Evolutionary conservation across 345 rosid species (phyloP).

Genomic region (Camelina laxa): DNA sequence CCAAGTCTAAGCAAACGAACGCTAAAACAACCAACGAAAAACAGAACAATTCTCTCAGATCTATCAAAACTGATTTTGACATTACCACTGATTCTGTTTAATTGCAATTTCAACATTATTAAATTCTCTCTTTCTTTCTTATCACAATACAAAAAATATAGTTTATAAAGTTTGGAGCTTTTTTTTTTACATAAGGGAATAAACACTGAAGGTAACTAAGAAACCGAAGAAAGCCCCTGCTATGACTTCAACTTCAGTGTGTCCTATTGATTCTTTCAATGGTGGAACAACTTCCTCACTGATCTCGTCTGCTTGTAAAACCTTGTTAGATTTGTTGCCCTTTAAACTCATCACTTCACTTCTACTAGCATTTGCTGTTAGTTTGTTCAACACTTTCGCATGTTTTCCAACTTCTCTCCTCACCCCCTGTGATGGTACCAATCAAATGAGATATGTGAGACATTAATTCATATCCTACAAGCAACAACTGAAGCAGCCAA

Average conservation of each 20-base stretch:
- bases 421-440: constrained; percentile 61
- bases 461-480: background rate
- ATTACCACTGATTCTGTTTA: constrained; percentile 11
- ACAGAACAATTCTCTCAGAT: constrained; percentile 22
- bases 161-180: constrained; percentile 5
- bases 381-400: constrained; percentile 64
- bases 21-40: background rate
- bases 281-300: constrained; percentile 30
- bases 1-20: constrained; percentile 21
- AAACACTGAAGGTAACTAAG: constrained; percentile 58
- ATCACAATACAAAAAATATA: background rate
- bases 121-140: constrained; percentile 20
- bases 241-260: constrained; percentile 79
- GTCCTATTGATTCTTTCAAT: constrained; percentile 86
- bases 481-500: background rate
- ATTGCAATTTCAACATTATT: constrained; percentile 20
- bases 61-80: constrained; percentile 27
- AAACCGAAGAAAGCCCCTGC: constrained; percentile 84
- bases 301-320: constrained; percentile 33
- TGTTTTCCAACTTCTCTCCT: constrained; percentile 96
- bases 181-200: constrained; percentile 36
- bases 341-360: constrained; percentile 40
- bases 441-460: background rate
- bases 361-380: constrained; percentile 33
- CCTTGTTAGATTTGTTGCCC: constrained; percentile 12